Evolutionary conservation across 768 basidiomycete genomes (phyloP), one percentile per base, ranked within the genome.

Genomic region (Kwoniella botswanensis): DNA sequence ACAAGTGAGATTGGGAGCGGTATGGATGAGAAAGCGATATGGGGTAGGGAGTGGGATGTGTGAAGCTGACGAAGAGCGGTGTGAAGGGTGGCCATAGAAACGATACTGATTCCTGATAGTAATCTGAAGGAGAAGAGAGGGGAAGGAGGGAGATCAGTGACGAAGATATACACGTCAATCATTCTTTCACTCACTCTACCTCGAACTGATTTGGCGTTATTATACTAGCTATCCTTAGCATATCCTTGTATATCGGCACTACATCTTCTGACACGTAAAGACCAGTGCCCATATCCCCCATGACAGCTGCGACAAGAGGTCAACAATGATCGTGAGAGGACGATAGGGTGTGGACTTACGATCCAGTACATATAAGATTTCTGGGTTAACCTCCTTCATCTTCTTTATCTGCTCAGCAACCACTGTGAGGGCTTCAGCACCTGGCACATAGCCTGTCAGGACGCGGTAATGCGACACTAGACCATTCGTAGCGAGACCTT

Each of bases 191-290:
- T 82, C 81, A 95, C 94, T 98, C 96, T 71, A 91, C 92, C 86
- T 99, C 97, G 76, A 94, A 99, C 89, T 94, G 97, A 80, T 99
- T 99, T 0, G 97, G 97, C 0, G 97, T 94, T 74, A 98, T 98
- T 59, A 98, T 90, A 0, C 92, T 92, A 2, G 97, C 91, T 0
- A 96, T 86, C 9, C 53, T 21, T 10, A 86, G 77, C 85, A 94
- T 88, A 53, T 87, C 85, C 57, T 90, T 88, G 85, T 99, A 98
- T 50, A 93, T 87, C 1, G 94, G 93, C 70, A 98, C 86, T 10
- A 94, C 93, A 71, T 93, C 90, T 22, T 90, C 86, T 4, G 94
- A 88, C 22, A 98, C 94, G 76, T 99, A 99, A 15, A 99, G 85
- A 11, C 81, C 81, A 50, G 86, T 87, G 4, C 93, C 94, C 13